Percentiles rank a stretch among this genome's conserved stretches.
Evolutionary conservation across 139 green algal genomes (phyloP).

Genomic region (Micromonas commoda): DNA sequence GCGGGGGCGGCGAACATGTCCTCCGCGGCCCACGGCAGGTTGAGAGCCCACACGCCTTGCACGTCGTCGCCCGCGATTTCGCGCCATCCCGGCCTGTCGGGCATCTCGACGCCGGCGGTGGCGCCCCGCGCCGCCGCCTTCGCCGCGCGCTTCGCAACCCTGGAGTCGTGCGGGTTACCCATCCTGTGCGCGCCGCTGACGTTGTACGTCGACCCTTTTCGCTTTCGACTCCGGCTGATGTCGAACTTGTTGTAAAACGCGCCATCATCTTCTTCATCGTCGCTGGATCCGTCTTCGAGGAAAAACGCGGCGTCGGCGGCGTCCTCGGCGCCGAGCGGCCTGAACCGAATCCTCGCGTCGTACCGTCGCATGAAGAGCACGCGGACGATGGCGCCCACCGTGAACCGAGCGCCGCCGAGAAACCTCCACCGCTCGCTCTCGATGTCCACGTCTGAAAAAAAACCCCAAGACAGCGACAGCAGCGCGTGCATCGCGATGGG

Average conservation of each 20-base stretch:
- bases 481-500: background rate
- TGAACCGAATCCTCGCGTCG: background rate
- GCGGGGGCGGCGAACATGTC: background rate
- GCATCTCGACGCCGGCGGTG: background rate
- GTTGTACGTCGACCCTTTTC: too few species aligned
- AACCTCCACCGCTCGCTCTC: background rate
- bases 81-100: background rate
- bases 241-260: too few species aligned
- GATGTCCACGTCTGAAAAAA: conserved; percentile 15
- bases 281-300: too few species aligned
- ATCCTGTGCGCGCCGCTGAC: too few species aligned
- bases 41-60: conserved; percentile 11
- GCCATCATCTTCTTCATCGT: too few species aligned
- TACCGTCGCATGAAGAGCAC: background rate
- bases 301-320: background rate
- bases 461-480: conserved; percentile 3
- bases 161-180: background rate
- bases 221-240: too few species aligned
- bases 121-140: background rate
- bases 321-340: too few species aligned
- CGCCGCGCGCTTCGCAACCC: background rate
- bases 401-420: background rate
- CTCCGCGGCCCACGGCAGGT: conserved; percentile 6
- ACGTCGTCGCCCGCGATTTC: background rate
- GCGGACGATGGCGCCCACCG: background rate